These are phyloP conservation scores for Taphrina communis DNA, from an alignment of 1,139 yeast genomes.

Conservation along the genomic window DNA sequence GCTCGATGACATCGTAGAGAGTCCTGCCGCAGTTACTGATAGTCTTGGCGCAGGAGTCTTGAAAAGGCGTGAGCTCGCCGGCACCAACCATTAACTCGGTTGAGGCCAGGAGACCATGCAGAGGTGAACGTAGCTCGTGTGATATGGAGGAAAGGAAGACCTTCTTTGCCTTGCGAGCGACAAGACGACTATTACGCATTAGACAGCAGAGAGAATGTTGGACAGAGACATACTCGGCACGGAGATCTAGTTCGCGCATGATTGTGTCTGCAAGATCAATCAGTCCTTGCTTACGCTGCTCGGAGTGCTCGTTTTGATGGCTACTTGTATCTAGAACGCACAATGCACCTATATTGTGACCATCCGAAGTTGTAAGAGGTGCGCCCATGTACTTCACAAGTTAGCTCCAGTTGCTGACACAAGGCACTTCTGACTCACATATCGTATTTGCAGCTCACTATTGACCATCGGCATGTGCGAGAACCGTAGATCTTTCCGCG, in stretches of 20 bases:
- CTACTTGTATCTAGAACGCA: conserved; percentile 29
- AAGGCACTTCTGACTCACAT: background rate
- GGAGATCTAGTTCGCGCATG: conserved; percentile 24
- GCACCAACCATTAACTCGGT: conserved; percentile 11
- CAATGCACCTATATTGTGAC: conserved; percentile 23
- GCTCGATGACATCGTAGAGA: conserved; percentile 30
- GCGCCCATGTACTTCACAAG: conserved; percentile 20
- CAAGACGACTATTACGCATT: conserved; percentile 1
- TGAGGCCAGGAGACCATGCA: conserved; percentile 27
- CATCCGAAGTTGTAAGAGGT: conserved; percentile 13
- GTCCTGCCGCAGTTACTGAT: conserved; percentile 29
- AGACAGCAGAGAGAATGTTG: background rate
- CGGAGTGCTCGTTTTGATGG: background rate
- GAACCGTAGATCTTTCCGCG: conserved; percentile 22
- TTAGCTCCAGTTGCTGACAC: background rate
- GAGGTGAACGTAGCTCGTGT: conserved; percentile 39
- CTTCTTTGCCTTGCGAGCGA: conserved; percentile 17
- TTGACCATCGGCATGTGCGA: conserved; percentile 17
- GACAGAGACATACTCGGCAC: conserved; percentile 1
- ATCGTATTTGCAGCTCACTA: conserved; percentile 16
- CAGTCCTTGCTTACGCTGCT: conserved; percentile 3
- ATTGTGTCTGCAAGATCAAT: conserved; percentile 23
- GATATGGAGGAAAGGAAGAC: conserved; percentile 31
- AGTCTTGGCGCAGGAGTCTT: conserved; percentile 14
- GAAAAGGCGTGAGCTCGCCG: conserved; percentile 21